A percentile compares a stretch with the other conserved stretches of the same genome.
phyloP scores from a whole-genome alignment of 2,329 filamentous ascomycete genomes.

The Penicillium sp. region DNA sequence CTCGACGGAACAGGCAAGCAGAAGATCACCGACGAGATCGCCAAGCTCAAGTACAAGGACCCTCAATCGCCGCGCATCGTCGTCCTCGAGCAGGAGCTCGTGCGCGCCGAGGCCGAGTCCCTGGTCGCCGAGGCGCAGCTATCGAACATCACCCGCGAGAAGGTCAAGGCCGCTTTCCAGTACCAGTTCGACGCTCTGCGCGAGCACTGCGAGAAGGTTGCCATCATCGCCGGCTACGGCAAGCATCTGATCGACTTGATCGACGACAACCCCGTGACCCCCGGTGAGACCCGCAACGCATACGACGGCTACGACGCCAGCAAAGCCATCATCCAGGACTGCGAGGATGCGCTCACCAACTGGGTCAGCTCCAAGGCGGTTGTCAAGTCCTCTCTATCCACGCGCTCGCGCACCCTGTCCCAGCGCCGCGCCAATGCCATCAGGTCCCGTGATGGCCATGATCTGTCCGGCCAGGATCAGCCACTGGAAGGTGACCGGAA shows the following conservation, averaged over 20 bases:
- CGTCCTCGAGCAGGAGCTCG: slow-evolving; percentile 95
- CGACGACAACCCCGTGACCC: slow-evolving; percentile 94
- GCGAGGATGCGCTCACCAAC: slow-evolving; percentile 93
- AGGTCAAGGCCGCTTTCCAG: slow-evolving; percentile 95
- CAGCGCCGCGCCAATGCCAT: slow-evolving; percentile 74
- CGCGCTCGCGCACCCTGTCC: slow-evolving; percentile 79
- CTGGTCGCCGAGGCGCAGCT: slow-evolving; percentile 96
- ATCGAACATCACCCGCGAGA: slow-evolving; percentile 98
- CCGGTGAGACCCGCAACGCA: slow-evolving; percentile 88
- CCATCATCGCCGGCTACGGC: slow-evolving; percentile 94
- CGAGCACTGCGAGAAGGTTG: slow-evolving; percentile 96
- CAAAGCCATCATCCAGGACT: slow-evolving; percentile 98
- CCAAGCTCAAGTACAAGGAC: slow-evolving; percentile 99
- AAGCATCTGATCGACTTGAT: slow-evolving; percentile 97
- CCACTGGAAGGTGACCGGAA: slow-evolving; percentile 73
- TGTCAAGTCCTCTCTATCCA: slow-evolving; percentile 80
- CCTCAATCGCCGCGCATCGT: slow-evolving; percentile 97
- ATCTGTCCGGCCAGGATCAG: slow-evolving; percentile 76
- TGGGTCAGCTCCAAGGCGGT: slow-evolving; percentile 90
- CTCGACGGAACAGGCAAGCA: slow-evolving; percentile 67
- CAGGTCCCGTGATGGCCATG: slow-evolving; percentile 67
- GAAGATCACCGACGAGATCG: slow-evolving; percentile 98
- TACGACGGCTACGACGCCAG: slow-evolving; percentile 98
- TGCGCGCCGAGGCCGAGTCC: slow-evolving; percentile 97
- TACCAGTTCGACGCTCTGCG: slow-evolving; percentile 98